Evolutionary conservation across 2,329 filamentous ascomycete genomes (phyloP).

Genomic region (Cladorrhinum sp.): DNA sequence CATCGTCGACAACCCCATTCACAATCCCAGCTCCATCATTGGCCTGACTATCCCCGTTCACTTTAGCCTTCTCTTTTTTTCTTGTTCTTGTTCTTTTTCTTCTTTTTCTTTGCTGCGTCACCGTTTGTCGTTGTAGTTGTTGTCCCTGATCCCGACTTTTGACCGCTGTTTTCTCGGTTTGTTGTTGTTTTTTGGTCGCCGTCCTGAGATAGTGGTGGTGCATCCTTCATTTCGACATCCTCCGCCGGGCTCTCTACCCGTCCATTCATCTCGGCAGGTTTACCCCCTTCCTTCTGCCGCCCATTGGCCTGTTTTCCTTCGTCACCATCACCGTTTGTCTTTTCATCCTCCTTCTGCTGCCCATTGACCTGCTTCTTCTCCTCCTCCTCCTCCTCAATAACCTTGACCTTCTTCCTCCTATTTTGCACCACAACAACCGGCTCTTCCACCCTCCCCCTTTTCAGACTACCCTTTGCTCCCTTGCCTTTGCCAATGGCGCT

Average conservation of each 20-base stretch:
- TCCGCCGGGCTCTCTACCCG: neutral
- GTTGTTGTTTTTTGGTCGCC: neutral
- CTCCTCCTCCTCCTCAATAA: neutral
- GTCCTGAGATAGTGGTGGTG: neutral
- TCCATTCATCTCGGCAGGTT: neutral
- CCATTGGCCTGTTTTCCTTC: neutral
- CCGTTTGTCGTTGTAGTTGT: neutral
- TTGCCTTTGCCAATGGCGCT: conserved; percentile 15
- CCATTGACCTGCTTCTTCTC: neutral
- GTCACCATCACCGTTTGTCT: neutral
- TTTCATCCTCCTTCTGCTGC: neutral
- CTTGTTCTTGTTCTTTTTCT: conserved; percentile 21
- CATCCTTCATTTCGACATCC: conserved; percentile 1
- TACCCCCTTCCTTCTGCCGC: too few species aligned
- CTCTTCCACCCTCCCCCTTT: conserved; percentile 24
- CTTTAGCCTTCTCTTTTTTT: conserved; percentile 13
- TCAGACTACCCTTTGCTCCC: conserved; percentile 19
- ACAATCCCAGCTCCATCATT: neutral
- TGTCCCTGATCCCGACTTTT: neutral
- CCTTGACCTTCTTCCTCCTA: neutral
- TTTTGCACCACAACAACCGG: conserved; percentile 16
- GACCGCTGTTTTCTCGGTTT: neutral
- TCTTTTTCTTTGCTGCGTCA: conserved; percentile 11
- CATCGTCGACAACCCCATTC: too few species aligned
- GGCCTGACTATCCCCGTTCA: neutral